Percentiles rank a stretch among this genome's conserved stretches.
phyloP scores from a whole-genome alignment of 106 monocot genomes.

The Acanthochlamys bracteata region DNA sequence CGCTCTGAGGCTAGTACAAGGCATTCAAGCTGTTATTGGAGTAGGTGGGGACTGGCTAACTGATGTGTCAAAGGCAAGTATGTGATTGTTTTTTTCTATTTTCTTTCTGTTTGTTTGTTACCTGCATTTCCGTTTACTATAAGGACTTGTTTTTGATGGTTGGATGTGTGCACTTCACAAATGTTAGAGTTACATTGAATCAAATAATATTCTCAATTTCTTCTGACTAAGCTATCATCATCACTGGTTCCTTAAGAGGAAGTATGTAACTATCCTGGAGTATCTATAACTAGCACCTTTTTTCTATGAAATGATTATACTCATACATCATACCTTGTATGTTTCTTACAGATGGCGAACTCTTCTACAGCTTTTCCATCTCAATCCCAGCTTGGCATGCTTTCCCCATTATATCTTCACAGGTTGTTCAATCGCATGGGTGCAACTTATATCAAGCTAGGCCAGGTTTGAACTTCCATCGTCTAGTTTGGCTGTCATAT shows the following conservation, averaged over 20 bases:
- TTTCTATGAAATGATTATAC: background rate
- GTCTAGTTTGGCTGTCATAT: background rate
- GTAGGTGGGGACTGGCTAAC: conserved; percentile 92
- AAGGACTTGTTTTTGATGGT: too few relatives aligned
- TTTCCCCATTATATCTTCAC: conserved; percentile 84
- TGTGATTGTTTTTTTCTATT: background rate
- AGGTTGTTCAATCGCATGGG: conserved; percentile 94
- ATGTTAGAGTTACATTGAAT: too few relatives aligned
- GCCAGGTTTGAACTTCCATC: conserved; percentile 43
- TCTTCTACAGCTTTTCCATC: conserved; percentile 34
- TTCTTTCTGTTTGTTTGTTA: background rate
- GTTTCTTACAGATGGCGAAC: conserved; percentile 40
- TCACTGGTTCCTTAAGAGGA: too few relatives aligned
- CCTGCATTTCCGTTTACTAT: too few relatives aligned
- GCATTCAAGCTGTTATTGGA: conserved; percentile 81
- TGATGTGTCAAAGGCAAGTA: conserved; percentile 70
- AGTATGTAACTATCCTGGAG: background rate
- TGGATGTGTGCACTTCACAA: too few relatives aligned
- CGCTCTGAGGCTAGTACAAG: conserved; percentile 72
- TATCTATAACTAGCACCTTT: background rate
- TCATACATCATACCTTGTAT: background rate
- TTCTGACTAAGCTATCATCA: too few relatives aligned
- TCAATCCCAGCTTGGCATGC: conserved; percentile 57
- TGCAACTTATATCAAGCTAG: conserved; percentile 95
- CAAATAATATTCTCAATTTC: too few relatives aligned